Conservation (phyloP, 2,329 filamentous ascomycete genomes). For the Phaeophleospora eucalypticola region DNA sequence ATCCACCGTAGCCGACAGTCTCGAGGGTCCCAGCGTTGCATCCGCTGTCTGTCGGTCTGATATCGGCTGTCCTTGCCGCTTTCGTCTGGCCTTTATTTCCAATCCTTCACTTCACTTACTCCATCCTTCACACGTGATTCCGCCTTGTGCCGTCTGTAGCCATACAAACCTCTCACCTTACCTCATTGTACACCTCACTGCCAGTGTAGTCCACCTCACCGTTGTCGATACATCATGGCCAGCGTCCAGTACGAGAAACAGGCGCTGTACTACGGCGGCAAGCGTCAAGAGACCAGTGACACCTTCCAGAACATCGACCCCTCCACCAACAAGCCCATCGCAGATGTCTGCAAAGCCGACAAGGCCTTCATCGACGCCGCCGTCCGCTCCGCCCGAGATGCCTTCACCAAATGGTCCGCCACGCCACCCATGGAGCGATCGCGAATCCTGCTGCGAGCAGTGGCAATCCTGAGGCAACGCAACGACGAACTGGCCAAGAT, state of each 20-base stretch:
- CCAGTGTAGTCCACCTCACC: not conserved
- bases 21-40: too few relatives aligned
- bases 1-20: too few relatives aligned
- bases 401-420: constrained; percentile 72
- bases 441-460: constrained; percentile 73
- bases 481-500: constrained; percentile 76
- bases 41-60: constrained; percentile 4
- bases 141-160: not conserved
- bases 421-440: constrained; percentile 71
- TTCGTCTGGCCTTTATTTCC: not conserved
- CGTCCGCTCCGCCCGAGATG: constrained; percentile 63
- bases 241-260: constrained; percentile 26
- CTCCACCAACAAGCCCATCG: constrained; percentile 63
- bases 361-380: constrained; percentile 68
- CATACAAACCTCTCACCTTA: not conserved
- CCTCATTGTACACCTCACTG: not conserved
- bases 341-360: constrained; percentile 55
- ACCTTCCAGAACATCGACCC: constrained; percentile 73
- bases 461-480: constrained; percentile 65
- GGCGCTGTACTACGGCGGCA: constrained; percentile 69
- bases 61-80: constrained; percentile 11
- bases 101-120: constrained; percentile 4
- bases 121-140: constrained; percentile 4
- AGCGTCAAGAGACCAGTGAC: constrained; percentile 54
- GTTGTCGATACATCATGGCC: constrained; percentile 1